These are phyloP conservation scores for Murraya koenigii DNA, from an alignment of 345 rosid genomes.

Conservation along the genomic window DNA sequence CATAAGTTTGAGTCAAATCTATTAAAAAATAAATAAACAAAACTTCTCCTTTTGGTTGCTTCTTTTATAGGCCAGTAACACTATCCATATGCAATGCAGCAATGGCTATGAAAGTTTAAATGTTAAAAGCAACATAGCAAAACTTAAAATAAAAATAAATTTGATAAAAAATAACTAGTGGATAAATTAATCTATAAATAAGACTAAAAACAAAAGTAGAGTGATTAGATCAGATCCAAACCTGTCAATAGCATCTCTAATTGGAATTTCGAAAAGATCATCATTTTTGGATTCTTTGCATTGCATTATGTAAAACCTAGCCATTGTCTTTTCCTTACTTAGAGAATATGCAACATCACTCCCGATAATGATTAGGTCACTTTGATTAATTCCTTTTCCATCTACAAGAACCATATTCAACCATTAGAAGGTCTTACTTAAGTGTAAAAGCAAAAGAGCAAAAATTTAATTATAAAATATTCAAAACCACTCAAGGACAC, in stretches of 20 bases:
- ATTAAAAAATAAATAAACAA: background rate
- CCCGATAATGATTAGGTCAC: conserved; percentile 42
- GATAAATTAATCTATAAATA: background rate
- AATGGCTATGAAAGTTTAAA: background rate
- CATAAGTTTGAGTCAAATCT: background rate
- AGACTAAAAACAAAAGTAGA: background rate
- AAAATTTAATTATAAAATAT: background rate
- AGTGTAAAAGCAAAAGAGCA: background rate
- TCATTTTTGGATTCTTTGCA: conserved; percentile 26
- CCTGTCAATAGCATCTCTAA: conserved; percentile 45
- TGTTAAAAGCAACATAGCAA: background rate
- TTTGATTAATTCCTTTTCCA: conserved; percentile 42
- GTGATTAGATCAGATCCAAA: conserved; percentile 22
- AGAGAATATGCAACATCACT: conserved; percentile 48
- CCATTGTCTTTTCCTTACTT: conserved; percentile 45
- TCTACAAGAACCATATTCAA: conserved; percentile 8
- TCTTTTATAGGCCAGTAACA: background rate
- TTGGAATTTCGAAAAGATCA: conserved; percentile 26
- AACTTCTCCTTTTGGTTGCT: background rate
- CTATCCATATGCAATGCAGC: background rate
- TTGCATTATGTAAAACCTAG: conserved; percentile 54
- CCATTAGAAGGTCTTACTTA: conserved; percentile 9
- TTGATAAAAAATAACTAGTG: background rate
- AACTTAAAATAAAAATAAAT: background rate
- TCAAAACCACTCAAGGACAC: background rate